Percentiles rank a stretch among this genome's conserved stretches.
phyloP scores from a whole-genome alignment of 805 yeast genomes.

The Tetrapisispora pingtungensis region DNA sequence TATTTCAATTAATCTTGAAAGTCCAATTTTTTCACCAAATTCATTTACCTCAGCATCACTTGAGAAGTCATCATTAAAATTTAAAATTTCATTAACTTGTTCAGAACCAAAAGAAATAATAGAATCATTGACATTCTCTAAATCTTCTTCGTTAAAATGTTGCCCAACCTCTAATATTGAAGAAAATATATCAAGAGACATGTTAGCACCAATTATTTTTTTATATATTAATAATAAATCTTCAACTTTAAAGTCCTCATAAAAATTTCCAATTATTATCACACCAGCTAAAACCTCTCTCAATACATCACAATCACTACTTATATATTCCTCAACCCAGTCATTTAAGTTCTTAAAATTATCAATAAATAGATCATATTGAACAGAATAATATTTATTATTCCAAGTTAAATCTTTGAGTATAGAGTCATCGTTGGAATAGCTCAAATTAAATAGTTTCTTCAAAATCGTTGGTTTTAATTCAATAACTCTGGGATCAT shows the following conservation, averaged over 20 bases:
- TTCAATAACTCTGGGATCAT: background rate
- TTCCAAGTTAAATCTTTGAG: conserved; percentile 17
- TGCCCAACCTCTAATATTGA: conserved; percentile 5
- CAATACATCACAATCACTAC: conserved; percentile 32
- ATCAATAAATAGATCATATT: conserved; percentile 26
- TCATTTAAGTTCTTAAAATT: conserved; percentile 12
- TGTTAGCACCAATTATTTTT: background rate
- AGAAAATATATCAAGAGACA: conserved; percentile 1
- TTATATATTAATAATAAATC: background rate
- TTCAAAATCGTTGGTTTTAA: background rate
- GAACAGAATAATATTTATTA: conserved; percentile 27
- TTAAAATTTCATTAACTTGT: conserved; percentile 34
- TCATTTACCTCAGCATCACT: conserved; percentile 25
- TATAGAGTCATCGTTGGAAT: conserved; percentile 6
- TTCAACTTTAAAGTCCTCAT: background rate
- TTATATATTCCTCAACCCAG: conserved; percentile 35
- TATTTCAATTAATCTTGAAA: conserved; percentile 35
- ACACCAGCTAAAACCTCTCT: conserved; percentile 38
- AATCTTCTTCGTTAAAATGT: conserved; percentile 12
- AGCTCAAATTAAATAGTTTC: background rate
- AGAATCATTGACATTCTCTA: conserved; percentile 32
- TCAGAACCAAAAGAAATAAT: background rate
- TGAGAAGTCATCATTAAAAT: conserved; percentile 2
- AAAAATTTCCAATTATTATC: conserved; percentile 27
- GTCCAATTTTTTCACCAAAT: conserved; percentile 35